These are phyloP conservation scores for Kondoa malvinella DNA, from an alignment of 768 basidiomycete genomes.

Conservation along the genomic window DNA sequence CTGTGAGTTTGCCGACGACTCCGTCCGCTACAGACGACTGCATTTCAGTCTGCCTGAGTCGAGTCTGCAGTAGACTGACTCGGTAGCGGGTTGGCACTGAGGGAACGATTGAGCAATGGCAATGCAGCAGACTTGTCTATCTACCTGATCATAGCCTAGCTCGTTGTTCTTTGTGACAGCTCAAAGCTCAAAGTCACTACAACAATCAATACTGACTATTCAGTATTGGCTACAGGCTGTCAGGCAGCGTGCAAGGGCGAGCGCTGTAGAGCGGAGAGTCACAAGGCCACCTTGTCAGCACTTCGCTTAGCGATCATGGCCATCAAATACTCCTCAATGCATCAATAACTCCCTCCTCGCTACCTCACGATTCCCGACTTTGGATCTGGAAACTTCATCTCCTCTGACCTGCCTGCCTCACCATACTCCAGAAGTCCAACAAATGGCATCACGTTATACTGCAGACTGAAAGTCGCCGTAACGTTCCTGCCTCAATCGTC, in stretches of 20 bases:
- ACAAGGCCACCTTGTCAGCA: too few relatives aligned
- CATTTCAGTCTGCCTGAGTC: background rate
- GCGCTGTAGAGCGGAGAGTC: too few relatives aligned
- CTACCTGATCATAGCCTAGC: background rate
- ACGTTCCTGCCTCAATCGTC: constrained; percentile 27
- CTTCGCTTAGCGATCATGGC: too few relatives aligned
- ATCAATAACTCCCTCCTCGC: background rate
- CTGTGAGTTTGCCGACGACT: constrained; percentile 15
- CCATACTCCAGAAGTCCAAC: constrained; percentile 65
- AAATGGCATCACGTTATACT: constrained; percentile 81
- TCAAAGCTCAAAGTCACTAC: background rate
- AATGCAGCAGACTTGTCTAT: too few relatives aligned
- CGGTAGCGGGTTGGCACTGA: constrained; percentile 10
- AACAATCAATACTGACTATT: background rate
- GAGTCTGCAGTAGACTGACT: background rate
- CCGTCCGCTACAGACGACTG: constrained; percentile 6
- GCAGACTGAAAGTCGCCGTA: constrained; percentile 52
- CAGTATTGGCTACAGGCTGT: background rate
- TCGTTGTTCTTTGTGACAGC: background rate
- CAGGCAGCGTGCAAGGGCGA: too few relatives aligned
- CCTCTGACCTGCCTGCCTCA: constrained; percentile 43
- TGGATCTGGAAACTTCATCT: constrained; percentile 23
- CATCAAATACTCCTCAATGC: too few relatives aligned
- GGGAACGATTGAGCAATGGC: too few relatives aligned
- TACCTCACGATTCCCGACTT: constrained; percentile 6